A percentile compares a stretch with the other conserved stretches of the same genome.
phyloP scores from a whole-genome alignment of 768 basidiomycete species.

The Strobilomyces confusus region DNA sequence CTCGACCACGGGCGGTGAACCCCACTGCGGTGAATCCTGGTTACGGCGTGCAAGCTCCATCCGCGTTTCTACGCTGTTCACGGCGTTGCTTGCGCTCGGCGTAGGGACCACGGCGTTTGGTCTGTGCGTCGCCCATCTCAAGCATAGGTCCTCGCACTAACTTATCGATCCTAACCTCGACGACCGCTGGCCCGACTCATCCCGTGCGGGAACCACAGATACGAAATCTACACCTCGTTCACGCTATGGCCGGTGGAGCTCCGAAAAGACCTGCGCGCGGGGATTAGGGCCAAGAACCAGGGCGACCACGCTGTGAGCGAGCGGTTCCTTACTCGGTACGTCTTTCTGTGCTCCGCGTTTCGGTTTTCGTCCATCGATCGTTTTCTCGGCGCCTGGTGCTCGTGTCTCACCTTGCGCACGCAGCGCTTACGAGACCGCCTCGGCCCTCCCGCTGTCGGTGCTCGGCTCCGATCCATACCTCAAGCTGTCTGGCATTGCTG shows the following conservation, averaged over 20 bases:
- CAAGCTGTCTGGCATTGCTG: constrained; percentile 65
- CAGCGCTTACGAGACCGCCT: constrained; percentile 57
- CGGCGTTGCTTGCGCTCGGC: constrained; percentile 35
- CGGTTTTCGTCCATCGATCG: neutral
- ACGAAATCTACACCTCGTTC: constrained; percentile 52
- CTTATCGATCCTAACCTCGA: neutral
- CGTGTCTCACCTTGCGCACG: neutral
- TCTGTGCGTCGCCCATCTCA: constrained; percentile 32
- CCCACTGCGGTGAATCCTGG: constrained; percentile 1
- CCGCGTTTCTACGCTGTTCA: constrained; percentile 39
- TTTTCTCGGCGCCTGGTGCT: neutral
- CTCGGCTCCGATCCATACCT: constrained; percentile 57
- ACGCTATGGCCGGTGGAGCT: constrained; percentile 66
- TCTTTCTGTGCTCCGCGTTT: neutral
- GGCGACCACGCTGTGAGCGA: constrained; percentile 51
- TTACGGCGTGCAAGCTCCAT: constrained; percentile 18
- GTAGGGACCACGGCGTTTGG: constrained; percentile 41
- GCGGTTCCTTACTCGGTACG: constrained; percentile 52
- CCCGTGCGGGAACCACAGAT: constrained; percentile 32
- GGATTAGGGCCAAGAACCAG: constrained; percentile 57
- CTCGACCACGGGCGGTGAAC: too few relatives aligned
- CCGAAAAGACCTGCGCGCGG: constrained; percentile 59
- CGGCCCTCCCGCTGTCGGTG: constrained; percentile 36
- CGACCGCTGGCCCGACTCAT: neutral
- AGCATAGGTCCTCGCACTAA: neutral